A percentile compares a stretch with the other conserved stretches of the same genome.
Evolutionary conservation across 106 monocot genomes (phyloP).

Genomic region (Apostasia ramifera): DNA sequence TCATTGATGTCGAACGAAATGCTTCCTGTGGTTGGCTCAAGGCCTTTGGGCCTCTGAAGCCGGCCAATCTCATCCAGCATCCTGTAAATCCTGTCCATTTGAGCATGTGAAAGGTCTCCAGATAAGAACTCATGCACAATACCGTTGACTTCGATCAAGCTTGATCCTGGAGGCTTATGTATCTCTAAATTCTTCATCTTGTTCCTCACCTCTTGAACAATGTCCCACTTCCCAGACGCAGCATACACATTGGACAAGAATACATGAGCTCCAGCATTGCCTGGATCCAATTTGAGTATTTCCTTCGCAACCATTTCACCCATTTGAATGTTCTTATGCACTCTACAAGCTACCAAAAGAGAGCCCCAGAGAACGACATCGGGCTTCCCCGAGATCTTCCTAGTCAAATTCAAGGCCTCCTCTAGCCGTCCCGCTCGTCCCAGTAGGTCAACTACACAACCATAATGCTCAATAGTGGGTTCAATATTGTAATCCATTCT

Average conservation of each 20-base stretch:
- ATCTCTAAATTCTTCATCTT: conserved; percentile 42
- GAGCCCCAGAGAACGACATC: conserved; percentile 63
- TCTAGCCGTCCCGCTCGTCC: conserved; percentile 47
- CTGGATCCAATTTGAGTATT: conserved; percentile 55
- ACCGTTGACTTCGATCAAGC: conserved; percentile 40
- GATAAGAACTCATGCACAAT: conserved; percentile 53
- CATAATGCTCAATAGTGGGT: conserved; percentile 70
- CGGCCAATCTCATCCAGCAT: conserved; percentile 54
- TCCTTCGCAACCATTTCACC: conserved; percentile 57
- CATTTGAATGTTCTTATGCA: conserved; percentile 44
- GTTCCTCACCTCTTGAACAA: conserved; percentile 27
- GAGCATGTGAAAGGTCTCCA: conserved; percentile 37
- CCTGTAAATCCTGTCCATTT: conserved; percentile 29
- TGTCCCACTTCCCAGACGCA: conserved; percentile 28
- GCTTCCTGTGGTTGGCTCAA: conserved; percentile 1
- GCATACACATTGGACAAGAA: conserved; percentile 69
- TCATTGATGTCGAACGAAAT: conserved; percentile 28
- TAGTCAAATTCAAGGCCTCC: conserved; percentile 41
- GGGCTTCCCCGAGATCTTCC: conserved; percentile 23
- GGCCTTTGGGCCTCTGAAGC: conserved; percentile 17
- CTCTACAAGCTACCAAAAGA: conserved; percentile 50
- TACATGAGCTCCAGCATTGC: conserved; percentile 50
- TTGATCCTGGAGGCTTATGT: conserved; percentile 56
- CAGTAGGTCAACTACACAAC: conserved; percentile 49
- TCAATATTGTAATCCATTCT: conserved; percentile 6